Percentiles rank a stretch among this genome's conserved stretches.
These are phyloP conservation scores for Ustilago shanxiensis DNA, from an alignment of 1,284 basidiomycete species.

Conservation along the genomic window DNA sequence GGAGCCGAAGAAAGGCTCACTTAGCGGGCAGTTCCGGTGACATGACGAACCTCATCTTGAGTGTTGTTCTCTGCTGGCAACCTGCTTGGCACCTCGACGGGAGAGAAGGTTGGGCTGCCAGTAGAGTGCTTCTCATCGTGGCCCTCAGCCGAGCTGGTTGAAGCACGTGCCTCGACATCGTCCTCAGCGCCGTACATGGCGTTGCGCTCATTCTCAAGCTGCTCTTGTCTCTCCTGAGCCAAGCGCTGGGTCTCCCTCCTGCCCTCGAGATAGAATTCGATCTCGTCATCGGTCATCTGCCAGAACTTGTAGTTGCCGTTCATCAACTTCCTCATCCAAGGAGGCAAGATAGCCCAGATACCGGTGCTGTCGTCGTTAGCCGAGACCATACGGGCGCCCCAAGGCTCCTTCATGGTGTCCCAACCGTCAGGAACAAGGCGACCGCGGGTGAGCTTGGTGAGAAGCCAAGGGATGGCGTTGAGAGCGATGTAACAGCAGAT, in stretches of 20 bases:
- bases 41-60: slow-evolving; percentile 16
- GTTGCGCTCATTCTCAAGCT: slow-evolving; percentile 52
- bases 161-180: slow-evolving; percentile 46
- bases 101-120: slow-evolving; percentile 30
- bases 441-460: slow-evolving; percentile 76
- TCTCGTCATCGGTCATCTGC: slow-evolving; percentile 65
- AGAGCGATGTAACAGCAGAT: slow-evolving; percentile 80
- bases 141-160: slow-evolving; percentile 20
- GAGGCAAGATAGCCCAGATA: slow-evolving; percentile 59
- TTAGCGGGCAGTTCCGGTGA: slow-evolving; percentile 26
- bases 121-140: slow-evolving; percentile 48
- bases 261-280: slow-evolving; percentile 64
- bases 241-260: slow-evolving; percentile 56
- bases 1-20: neutral
- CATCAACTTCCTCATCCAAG: slow-evolving; percentile 64
- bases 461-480: slow-evolving; percentile 77
- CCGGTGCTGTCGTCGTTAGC: slow-evolving; percentile 49
- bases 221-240: slow-evolving; percentile 49
- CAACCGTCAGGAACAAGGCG: slow-evolving; percentile 77
- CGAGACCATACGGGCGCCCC: slow-evolving; percentile 49
- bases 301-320: slow-evolving; percentile 64
- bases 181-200: slow-evolving; percentile 47
- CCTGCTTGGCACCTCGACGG: slow-evolving; percentile 26
- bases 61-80: neutral
- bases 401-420: slow-evolving; percentile 68